A percentile compares a stretch with the other conserved stretches of the same genome.
phyloP scores from a whole-genome alignment of 2,329 filamentous ascomycete genomes.

The Ceratocystis eucalypticola region DNA sequence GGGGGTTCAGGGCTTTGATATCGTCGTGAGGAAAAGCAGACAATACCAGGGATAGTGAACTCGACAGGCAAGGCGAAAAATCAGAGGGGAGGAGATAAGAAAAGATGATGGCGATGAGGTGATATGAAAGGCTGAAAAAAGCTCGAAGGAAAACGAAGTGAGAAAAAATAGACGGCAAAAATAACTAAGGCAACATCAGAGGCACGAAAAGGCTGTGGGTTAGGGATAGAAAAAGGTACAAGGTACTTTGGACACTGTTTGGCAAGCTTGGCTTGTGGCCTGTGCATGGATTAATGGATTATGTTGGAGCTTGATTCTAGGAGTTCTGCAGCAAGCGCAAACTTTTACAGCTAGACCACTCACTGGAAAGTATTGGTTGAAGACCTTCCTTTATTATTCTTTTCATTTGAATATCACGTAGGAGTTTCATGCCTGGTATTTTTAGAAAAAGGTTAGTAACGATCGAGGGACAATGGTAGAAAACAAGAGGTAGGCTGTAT shows the following conservation, averaged over 20 bases:
- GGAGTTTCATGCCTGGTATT: too few species aligned
- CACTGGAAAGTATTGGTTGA: neutral
- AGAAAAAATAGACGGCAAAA: neutral
- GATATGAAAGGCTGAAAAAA: neutral
- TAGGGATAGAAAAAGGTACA: conserved; percentile 9
- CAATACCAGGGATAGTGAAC: neutral
- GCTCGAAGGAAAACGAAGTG: neutral
- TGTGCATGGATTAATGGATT: neutral
- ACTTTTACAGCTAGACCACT: neutral
- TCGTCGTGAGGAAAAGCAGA: neutral
- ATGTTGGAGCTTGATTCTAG: neutral
- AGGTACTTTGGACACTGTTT: conserved; percentile 7
- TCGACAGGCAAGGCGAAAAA: neutral
- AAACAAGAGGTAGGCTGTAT: too few species aligned
- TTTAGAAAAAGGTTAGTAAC: too few species aligned
- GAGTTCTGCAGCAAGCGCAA: neutral
- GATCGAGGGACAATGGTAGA: too few species aligned
- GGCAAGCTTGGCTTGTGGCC: conserved; percentile 6
- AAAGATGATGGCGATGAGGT: conserved; percentile 10
- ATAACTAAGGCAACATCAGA: neutral
- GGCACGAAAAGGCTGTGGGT: conserved; percentile 9
- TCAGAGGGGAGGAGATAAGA: neutral
- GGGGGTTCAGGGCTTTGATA: conserved; percentile 13
- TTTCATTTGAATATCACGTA: too few species aligned
- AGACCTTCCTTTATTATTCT: neutral